Evolutionary conservation across 352 stramenopile genomes (phyloP), one percentile per base, ranked within the genome.

Genomic region (Pythium utonaiense): DNA sequence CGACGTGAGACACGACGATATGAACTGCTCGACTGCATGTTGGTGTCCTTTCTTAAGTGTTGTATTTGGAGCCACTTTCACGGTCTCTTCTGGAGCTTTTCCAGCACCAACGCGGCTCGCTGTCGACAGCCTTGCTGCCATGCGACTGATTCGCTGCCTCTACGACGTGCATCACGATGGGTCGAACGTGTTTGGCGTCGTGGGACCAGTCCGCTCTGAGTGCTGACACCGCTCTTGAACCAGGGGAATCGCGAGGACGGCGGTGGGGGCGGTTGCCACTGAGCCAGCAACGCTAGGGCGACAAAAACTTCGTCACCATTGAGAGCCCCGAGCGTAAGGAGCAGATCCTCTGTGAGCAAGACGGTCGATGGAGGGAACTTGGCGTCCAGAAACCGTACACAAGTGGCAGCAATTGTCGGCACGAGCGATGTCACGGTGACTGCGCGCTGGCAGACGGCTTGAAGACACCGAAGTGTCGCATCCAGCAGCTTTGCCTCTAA

Each of bases 271-370:
- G 81, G 81, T 6, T 69, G 50, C 84, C 84, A 93, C 34, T 75
- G 49, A 0, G 72, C 70, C 13, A 88, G 60, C 40, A 71, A 52
- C 13, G 77, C 82, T 44, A 91, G 31, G 1, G 69, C 64, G 36
- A 73, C 82, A 51, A 93, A 91, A 7, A 91, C 81, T 60, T 91
- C 77, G 48, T 93, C 82, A 48, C 78, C 70, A 38, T 93, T 93
- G 13, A 91, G 59, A 13, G 64, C 50, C 6, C 65, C 74, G 3
- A 93, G 60, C 17, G 69, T 66, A 22, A 54, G 38, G 31, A 92
- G 80, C 7, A 91, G 56, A 8, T 74, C 55, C 9, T 72, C 70
- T 0, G 77, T 71, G 54, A 69, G 49, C 9, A 67, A 59, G 5
- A 84, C 64, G 30, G 88, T 66, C 6, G 80, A 58, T 1, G 25